Percentiles rank a stretch among this genome's conserved stretches.
phyloP scores from a whole-genome alignment of 768 basidiomycete genomes.

The Hydnomerulius pinastri region DNA sequence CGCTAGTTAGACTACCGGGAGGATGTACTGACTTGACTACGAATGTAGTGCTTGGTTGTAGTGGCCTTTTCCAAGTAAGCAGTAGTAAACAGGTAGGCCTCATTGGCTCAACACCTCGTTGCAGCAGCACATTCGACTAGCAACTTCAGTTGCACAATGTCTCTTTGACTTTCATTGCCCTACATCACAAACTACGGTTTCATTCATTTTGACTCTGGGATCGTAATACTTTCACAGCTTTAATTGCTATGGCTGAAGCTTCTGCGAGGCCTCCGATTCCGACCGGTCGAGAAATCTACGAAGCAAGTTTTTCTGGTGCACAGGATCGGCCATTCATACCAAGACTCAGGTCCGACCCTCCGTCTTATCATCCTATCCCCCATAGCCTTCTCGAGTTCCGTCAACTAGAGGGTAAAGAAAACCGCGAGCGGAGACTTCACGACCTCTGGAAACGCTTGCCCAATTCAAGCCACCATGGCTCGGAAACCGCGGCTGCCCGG shows the following conservation, averaged over 20 bases:
- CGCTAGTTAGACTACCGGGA: slow-evolving; percentile 6
- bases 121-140: slow-evolving; percentile 5
- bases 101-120: slow-evolving; percentile 17
- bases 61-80: too few species aligned
- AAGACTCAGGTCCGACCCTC: slow-evolving; percentile 56
- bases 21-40: slow-evolving; percentile 19
- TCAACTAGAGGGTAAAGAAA: slow-evolving; percentile 60
- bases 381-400: slow-evolving; percentile 65
- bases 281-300: slow-evolving; percentile 53
- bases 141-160: slow-evolving; percentile 23
- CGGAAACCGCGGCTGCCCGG: slow-evolving; percentile 23
- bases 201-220: slow-evolving; percentile 11
- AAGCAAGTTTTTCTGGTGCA: slow-evolving; percentile 52
- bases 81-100: slow-evolving; percentile 30
- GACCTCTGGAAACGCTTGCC: slow-evolving; percentile 66
- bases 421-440: slow-evolving; percentile 59
- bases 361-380: slow-evolving; percentile 40
- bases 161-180: slow-evolving; percentile 20
- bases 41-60: slow-evolving; percentile 17
- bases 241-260: slow-evolving; percentile 28
- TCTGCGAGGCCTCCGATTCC: slow-evolving; percentile 29
- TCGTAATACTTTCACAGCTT: slow-evolving; percentile 20
- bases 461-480: slow-evolving; percentile 26
- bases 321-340: slow-evolving; percentile 60
- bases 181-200: slow-evolving; percentile 8